Base-by-base conservation (phyloP, 768 basidiomycete genomes). In the Russula earlei region DNA sequence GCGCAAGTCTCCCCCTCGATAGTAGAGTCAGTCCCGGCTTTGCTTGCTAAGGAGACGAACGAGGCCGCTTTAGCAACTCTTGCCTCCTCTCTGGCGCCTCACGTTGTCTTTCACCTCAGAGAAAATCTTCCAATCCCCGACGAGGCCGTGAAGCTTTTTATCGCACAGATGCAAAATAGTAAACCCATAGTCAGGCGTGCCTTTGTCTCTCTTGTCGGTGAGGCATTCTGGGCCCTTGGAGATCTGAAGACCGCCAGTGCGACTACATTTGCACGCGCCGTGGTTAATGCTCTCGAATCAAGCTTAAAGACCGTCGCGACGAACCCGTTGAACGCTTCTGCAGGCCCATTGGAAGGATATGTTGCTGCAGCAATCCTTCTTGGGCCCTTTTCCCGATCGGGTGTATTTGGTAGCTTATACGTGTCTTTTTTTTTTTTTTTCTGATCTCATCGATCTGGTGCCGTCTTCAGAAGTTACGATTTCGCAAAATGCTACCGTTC, bases 261-360 rank as follows among this genome's bases (percentile, higher is more conserved):
- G 0, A 55, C 71, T 5, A 68, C 70, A 3, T 80, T 95, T 59
- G 78, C 80, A 2, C 76, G 75, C 45, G 72, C 71, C 0, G 55
- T 91, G 3, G 59, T 80, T 1, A 79, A 82, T 0, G 75, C 83
- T 0, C 69, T 94, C n/a, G 91, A 93, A 61, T 71, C 70, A 0
- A 81, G 76, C 58, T 65, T 95, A 49, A 91, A 88, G 70, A 75
- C 74, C 9, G 79, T 86, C 17, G 70, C 80, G 7, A 69, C 73
- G 15, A 86, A 83, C 65, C 79, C 85, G 0, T 64, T 86, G 43
- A 81, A 76, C 49, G 71, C 78, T 0, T 67, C 76, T 41, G 78
- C 76, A 0, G 86, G 86, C 0, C 84, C 86, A n/a, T 66, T 88
- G 40, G 94, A 96, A 64, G 92, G 87, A 0, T 95, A 92, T 66